These are phyloP conservation scores for Isabelozyma rhagii DNA, from an alignment of 805 yeast species.

Conservation along the genomic window DNA sequence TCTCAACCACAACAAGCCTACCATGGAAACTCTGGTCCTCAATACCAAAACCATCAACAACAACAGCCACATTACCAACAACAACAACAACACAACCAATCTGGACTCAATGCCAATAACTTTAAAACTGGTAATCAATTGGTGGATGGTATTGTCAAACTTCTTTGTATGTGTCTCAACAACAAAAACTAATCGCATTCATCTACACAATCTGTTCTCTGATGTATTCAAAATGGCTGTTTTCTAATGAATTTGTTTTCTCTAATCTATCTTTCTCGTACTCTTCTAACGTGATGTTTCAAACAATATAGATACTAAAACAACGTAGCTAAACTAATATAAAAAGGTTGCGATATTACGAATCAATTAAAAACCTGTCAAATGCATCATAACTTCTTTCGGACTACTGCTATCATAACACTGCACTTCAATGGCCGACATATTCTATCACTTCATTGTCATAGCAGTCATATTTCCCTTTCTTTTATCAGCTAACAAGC, in stretches of 20 bases:
- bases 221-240: no score
- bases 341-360: neutral
- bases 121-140: conserved; percentile 24
- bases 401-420: neutral
- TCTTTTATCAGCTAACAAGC: conserved; percentile 50
- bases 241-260: no score
- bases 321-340: neutral
- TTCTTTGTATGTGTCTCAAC: conserved; percentile 31
- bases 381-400: neutral
- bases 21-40: conserved; percentile 18
- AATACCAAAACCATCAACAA: conserved; percentile 21
- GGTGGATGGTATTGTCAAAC: conserved; percentile 27
- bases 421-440: neutral
- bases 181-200: conserved; percentile 4
- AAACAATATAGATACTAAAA: neutral
- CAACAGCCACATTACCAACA: conserved; percentile 16
- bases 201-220: no score
- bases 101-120: no score
- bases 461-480: no score
- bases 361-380: neutral
- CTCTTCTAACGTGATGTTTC: neutral
- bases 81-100: conserved; percentile 2
- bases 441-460: no score
- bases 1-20: conserved; percentile 15
- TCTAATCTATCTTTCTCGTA: no score